These are phyloP conservation scores for Globisporangium solare DNA, from an alignment of 352 stramenopile species.

Conservation along the genomic window DNA sequence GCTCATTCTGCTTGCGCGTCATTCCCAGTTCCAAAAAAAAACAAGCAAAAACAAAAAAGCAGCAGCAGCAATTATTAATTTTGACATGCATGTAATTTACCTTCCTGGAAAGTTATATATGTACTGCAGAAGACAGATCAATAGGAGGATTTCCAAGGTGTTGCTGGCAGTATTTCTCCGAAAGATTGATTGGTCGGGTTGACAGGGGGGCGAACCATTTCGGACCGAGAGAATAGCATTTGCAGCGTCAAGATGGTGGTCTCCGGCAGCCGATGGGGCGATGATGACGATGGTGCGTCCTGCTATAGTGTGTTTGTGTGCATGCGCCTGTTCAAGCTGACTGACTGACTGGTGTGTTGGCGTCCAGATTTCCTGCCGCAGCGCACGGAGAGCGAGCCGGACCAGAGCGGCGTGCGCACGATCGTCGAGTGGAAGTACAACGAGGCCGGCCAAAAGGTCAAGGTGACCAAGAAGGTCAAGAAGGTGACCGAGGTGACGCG, in stretches of 20 bases:
- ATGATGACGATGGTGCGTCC: conserved; percentile 61
- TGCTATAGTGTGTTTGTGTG: not conserved
- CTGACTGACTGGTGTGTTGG: not conserved
- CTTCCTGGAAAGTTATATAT: not conserved
- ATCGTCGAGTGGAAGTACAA: conserved; percentile 90
- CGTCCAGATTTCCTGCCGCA: conserved; percentile 60
- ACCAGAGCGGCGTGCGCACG: conserved; percentile 77
- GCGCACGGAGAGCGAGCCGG: conserved; percentile 79
- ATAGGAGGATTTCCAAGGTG: not conserved
- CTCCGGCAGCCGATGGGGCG: conserved; percentile 69
- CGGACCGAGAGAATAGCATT: not conserved
- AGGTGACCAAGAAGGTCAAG: conserved; percentile 89
- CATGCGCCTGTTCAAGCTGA: not conserved
- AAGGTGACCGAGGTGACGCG: conserved; percentile 81
- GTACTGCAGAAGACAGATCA: not conserved
- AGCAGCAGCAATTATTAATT: not conserved
- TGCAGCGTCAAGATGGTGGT: conserved; percentile 47
- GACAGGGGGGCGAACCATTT: conserved; percentile 3
- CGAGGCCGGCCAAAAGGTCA: conserved; percentile 86
- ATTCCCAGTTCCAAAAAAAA: too few species aligned
- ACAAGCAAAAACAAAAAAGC: too few species aligned
- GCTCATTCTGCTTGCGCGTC: conserved; percentile 1
- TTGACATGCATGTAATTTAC: not conserved
- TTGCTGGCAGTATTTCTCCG: not conserved
- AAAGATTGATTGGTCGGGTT: conserved; percentile 4